Base-by-base conservation (phyloP, 2,329 filamentous ascomycete species). In the Fusarium setosum region DNA sequence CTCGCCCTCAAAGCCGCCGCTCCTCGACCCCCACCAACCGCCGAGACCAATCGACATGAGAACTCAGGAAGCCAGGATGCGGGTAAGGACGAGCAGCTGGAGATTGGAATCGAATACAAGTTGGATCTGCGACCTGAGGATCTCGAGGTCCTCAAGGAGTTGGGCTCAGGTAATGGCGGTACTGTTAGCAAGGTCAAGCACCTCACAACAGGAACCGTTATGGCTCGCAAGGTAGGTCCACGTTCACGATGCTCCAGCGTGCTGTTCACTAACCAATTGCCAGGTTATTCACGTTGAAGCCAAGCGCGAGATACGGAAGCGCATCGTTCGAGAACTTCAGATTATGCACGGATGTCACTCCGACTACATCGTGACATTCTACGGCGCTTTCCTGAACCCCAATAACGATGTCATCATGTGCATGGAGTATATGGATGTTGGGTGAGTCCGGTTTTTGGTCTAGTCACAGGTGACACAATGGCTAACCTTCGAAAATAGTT, bases 401-500 rank as follows among this genome's bases (percentile, higher is more conserved):
- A 94, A 94, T 63, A 95, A 96, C 75, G 96, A 99, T 81, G 96
- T 99, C 59, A 96, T 98, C 72, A 95, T 99, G 90, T 99, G 96
- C 79, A 99, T 99, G 96, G 96, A 99, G 79, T 98, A 99, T 77
- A 97, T 97, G 93, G 96, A 99, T 80, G 93, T 95, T 76, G 96
- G 96, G 96, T 98, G 86, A 80, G 92, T 82, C 26, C 9, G 5
- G 13, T 11, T 21, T 4, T 13, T 4, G 10, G 15, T 10, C 13
- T 20, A 5, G 3, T 26, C 3, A 15, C 20, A 3, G 5, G 12
- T 15, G 6, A 29, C 12, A 21, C 31, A 26, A 21, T n/a, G 17
- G 21, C 59, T 72, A 48, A 73, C 41, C 4, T 29, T 18, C 24
- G 6, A 7, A 38, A 62, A 65, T 76, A 97, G 96, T 50, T 92